Base-by-base conservation (phyloP, 2,329 filamentous ascomycete species). In the Trichophaea hybrida region DNA sequence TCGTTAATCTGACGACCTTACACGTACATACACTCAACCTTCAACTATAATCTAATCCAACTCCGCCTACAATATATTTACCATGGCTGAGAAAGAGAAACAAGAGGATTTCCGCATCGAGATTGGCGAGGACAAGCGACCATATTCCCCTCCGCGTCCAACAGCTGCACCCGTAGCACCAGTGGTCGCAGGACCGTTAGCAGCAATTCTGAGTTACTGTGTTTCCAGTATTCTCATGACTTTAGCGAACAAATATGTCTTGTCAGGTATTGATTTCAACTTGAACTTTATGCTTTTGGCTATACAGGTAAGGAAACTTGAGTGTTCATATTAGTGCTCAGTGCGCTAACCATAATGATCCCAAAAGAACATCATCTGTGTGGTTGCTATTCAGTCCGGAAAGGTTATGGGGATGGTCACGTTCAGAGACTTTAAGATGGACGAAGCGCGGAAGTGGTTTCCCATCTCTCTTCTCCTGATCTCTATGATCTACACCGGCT, bases 221-320 rank as follows among this genome's bases (percentile, higher is more conserved):
- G 77, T 86, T 69, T 88, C 91, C 57, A 96, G 90, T n/a, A 98
- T 98, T 71, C 81, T 91, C 73, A 98, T 98, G 93, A 98, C 93
- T 6, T 87, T 96, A n/a, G 93, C 94, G 73, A 98, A 98, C 77
- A 98, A 98, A 78, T 98, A 94, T 73, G 90, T 96, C 64, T 82
- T 98, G 51, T 96, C 88, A 6, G 93, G 93, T 62, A 79, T 80
- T 55, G 81, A 85, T 67, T 98, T 94, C 81, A 98, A 98, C 75
- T 75, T 98, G 69, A 95, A 94, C 75, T 95, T 97, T 74, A 88
- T 98, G 75, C 85, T 96, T 69, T 81, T 98, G 61, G 85, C 82
- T 63, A 80, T 97, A 62, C 93, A 97, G 83, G 91, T 96, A 81
- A 70, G 81, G 24, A 15, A 34, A 15, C 33, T 34, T 33, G 12